Base-by-base conservation (phyloP, 2,329 filamentous ascomycete genomes). In the Fusarium lyarnte region DNA sequence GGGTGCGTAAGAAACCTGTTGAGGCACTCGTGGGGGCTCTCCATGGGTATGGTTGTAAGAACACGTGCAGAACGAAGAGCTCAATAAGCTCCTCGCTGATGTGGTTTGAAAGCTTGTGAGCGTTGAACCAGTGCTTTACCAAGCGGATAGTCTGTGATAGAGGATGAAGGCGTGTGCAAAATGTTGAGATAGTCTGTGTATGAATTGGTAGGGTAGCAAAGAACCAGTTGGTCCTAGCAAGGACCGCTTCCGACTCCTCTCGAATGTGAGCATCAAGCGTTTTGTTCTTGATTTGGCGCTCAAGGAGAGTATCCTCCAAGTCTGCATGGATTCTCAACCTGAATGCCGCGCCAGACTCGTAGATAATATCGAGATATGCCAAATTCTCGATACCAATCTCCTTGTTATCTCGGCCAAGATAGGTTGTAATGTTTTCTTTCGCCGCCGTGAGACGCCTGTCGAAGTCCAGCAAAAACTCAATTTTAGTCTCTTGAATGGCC, bases 401-500 rank as follows among this genome's bases (percentile, higher is more conserved):
- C 63, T 88, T 86, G 70, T 96, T 94, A 78, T 98, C 96, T 21
- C 97, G 85, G 1, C 96, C 95, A 17, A 98, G 84, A 49, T 90
- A 90, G 11, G 91, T 90, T 33, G 85, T 88, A 43, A 94, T 86
- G 45, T 85, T 86, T 13, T 88, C 85, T 31, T 91, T 89, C 6
- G 86, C 82, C 23, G 89, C 86, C 60, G 89, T 86, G 4, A 99
- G 84, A 6, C 94, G 87, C 57, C 91, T 90, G 54, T 91, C 90
- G 63, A 97, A 90, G 75, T 91, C 89, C 7, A 98, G 83, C 8
- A 96, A 86, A 79, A 99, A 97, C 7, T 97, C 96, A 42, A 97
- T 89, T 82, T 99, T 99, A 17, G 94, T 95, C 78, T 94, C 90
- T 80, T 99, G 96, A 62, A 98, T 97, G 9, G 95, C 95, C 7